phyloP scores from a whole-genome alignment of 257 asterid species.

The Mitragyna speciosa region DNA sequence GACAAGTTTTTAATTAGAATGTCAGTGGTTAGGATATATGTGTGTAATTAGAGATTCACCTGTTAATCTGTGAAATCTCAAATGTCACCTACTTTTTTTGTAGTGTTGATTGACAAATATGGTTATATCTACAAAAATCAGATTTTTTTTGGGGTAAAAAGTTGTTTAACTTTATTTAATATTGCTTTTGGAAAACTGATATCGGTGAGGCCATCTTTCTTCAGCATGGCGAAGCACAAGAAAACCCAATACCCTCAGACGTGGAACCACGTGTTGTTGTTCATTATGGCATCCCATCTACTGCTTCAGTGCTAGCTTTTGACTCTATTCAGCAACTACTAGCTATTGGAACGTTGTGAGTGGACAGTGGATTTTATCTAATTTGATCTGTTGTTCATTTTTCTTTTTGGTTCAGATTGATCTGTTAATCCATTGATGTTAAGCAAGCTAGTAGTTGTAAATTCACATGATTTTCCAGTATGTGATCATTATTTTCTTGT shows the following conservation, averaged over 20 bases:
- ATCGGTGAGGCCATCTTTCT: conserved; percentile 15
- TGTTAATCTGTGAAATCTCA: background rate
- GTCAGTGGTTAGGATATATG: background rate
- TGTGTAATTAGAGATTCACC: background rate
- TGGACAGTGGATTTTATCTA: background rate
- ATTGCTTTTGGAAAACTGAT: background rate
- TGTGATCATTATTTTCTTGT: no score
- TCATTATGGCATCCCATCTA: conserved; percentile 93
- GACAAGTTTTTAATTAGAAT: background rate
- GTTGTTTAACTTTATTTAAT: no score
- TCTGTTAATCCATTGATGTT: background rate
- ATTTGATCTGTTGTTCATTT: conserved; percentile 3
- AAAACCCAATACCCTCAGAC: conserved; percentile 38
- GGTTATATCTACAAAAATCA: background rate
- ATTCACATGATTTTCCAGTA: background rate
- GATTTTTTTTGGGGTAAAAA: no score
- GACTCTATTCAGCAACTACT: conserved; percentile 82
- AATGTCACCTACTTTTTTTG: background rate
- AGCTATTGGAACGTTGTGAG: conserved; percentile 94
- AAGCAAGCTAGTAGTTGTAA: background rate
- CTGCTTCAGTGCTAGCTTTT: conserved; percentile 80
- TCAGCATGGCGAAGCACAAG: conserved; percentile 33
- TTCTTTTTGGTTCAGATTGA: background rate
- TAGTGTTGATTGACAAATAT: background rate
- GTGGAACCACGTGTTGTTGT: conserved; percentile 58